A percentile compares a stretch with the other conserved stretches of the same genome.
Conservation (phyloP, 768 basidiomycete species). For the Russula griseocarnosa region DNA sequence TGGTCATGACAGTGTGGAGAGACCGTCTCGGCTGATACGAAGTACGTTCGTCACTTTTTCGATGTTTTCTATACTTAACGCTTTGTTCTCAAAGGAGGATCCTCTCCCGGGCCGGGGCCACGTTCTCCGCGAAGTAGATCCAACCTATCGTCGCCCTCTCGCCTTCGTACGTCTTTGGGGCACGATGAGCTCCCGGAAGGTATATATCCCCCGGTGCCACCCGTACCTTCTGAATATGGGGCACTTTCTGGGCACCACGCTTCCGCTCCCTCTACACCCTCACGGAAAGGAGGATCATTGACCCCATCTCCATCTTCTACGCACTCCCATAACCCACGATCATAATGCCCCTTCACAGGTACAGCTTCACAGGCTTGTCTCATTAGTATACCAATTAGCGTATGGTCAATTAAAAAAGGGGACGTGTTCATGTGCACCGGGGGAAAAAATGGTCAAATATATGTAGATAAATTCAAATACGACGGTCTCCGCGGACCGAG, state of each 20-base stretch:
- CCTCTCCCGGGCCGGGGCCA: conserved; percentile 1
- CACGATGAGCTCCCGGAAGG: not conserved
- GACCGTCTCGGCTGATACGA: conserved; percentile 2
- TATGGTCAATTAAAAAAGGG: not conserved
- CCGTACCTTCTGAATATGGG: conserved; percentile 14
- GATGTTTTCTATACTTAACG: not conserved
- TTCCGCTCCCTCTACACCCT: not conserved
- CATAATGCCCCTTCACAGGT: not conserved
- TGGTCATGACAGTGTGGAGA: conserved; percentile 6
- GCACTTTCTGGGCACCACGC: not conserved
- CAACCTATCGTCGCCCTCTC: conserved; percentile 20
- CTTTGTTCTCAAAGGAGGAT: conserved; percentile 3
- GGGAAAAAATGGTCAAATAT: too few relatives aligned
- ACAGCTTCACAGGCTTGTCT: not conserved
- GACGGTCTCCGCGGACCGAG: not conserved
- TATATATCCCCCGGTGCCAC: conserved; percentile 22
- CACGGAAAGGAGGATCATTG: not conserved
- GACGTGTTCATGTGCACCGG: too few relatives aligned
- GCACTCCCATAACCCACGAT: not conserved
- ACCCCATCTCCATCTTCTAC: conserved; percentile 6
- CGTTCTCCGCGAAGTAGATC: conserved; percentile 17
- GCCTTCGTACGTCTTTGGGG: conserved; percentile 8
- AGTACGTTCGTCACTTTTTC: conserved; percentile 8
- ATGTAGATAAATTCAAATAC: too few relatives aligned
- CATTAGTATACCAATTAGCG: conserved; percentile 17